Evolutionary conservation across 345 rosid species (phyloP).

Genomic region (Eucalyptus leucophloia): DNA sequence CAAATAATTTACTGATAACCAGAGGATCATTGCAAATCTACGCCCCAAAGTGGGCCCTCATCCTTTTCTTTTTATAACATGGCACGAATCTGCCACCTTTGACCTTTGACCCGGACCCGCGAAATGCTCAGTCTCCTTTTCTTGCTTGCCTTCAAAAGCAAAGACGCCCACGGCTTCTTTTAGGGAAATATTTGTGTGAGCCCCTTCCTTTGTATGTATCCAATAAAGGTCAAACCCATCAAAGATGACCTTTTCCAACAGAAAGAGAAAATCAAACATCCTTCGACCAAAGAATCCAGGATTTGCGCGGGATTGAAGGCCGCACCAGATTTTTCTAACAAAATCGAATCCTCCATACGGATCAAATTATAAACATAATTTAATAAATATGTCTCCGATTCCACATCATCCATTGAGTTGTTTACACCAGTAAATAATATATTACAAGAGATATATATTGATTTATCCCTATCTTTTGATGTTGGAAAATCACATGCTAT

Average conservation of each 20-base stretch:
- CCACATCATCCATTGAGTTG: background rate
- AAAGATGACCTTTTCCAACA: background rate
- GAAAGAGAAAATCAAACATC: no score
- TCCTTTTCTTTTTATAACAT: background rate
- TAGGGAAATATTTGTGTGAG: background rate
- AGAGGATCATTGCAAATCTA: background rate
- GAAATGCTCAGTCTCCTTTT: background rate
- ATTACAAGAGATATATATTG: background rate
- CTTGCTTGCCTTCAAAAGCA: background rate
- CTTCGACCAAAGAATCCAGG: background rate
- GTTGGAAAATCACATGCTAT: background rate
- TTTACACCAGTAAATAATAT: fast-evolving
- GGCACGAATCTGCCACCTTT: background rate
- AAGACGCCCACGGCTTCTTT: background rate
- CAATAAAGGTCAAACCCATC: background rate
- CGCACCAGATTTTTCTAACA: background rate
- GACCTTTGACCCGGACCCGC: background rate
- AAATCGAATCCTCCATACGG: background rate
- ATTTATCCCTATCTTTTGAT: background rate
- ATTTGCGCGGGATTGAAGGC: background rate
- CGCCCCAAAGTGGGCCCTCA: background rate
- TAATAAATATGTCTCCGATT: background rate
- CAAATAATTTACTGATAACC: no score
- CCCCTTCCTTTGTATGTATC: background rate
- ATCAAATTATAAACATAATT: background rate